Conservation (phyloP, 2,329 filamentous ascomycete genomes). For the Thelonectria olida region DNA sequence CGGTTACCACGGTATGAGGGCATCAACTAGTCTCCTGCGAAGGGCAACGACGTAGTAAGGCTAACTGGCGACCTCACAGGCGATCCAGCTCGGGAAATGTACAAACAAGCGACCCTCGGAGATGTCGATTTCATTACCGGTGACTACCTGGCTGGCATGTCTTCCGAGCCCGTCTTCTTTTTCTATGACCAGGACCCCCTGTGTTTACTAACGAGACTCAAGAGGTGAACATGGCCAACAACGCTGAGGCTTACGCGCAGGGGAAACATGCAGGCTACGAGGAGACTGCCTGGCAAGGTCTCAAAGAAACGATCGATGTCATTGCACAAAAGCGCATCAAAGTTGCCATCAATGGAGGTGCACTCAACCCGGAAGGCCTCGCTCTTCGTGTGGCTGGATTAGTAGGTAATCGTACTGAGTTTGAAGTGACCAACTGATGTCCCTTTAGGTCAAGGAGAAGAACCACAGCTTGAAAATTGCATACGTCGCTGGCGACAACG, state of each 20-base stretch:
- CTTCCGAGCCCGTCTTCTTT: too few species aligned
- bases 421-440: not conserved
- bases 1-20: conserved; percentile 18
- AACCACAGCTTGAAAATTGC: conserved; percentile 46
- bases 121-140: conserved; percentile 60
- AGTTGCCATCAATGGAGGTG: conserved; percentile 65
- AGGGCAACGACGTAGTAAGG: not conserved
- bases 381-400: conserved; percentile 45
- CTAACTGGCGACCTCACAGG: not conserved
- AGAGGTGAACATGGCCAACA: conserved; percentile 42
- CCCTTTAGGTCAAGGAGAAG: conserved; percentile 27
- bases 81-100: conserved; percentile 34
- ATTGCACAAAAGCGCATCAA: conserved; percentile 58
- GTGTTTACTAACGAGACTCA: not conserved
- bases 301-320: conserved; percentile 43
- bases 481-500: conserved; percentile 50
- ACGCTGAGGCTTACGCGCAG: conserved; percentile 24
- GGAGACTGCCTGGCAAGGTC: conserved; percentile 32
- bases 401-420: conserved; percentile 2
- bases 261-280: conserved; percentile 33
- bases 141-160: conserved; percentile 57
- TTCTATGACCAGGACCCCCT: not conserved
- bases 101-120: conserved; percentile 42
- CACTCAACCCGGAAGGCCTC: conserved; percentile 61
- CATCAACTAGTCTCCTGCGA: not conserved